Evolutionary conservation across 169 alveolate genomes (phyloP), one percentile per base, ranked within the genome.

Genomic region (Plasmodium vivax): DNA sequence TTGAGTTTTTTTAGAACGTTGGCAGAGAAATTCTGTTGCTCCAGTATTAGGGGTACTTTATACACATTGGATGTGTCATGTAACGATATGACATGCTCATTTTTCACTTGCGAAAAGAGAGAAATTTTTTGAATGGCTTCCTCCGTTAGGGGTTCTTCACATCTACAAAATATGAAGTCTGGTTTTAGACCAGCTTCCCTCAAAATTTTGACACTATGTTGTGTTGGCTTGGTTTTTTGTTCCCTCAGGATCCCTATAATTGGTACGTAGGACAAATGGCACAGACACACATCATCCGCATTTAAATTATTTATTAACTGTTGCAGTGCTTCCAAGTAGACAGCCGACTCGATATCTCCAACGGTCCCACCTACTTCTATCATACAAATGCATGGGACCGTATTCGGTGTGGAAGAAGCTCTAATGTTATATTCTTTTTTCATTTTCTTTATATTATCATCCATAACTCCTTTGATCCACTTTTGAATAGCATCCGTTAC

Each of bases 331-430:
- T 98, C 99, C 83, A 98, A 96, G 93, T 98, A 98, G 2, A 98
- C 98, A 5, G 99, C 98, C 54, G 99, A 97, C 95, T 98, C 99
- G 30, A 98, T 96, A 93, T 99, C 99, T 43, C 99, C 99, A 4
- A 98, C 99, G 4, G 99, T 98, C 14, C 99, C 99, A 36, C 99
- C 99, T n/a, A 99, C 98, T 95, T 99, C 99, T 36, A 99, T 96
- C 54, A 99, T 96, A 54, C 99, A 98, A 41, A 98, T 96, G 30
- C 99, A 99, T 8, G 99, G 98, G 7, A 95, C 91, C 80, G 87
- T 95, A 87, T 91, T 92, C 36, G 93, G 95, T 54, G 77, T 68
- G 23, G 77, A 68, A 7, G 77, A 19, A 68, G 83, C 54, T 32
- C 16, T 73, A 12, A 73, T 84, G 72, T 88, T 79, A 38, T 87